Evolutionary conservation across 2,329 filamentous ascomycete genomes (phyloP).

Genomic region (Aspergillus felis): DNA sequence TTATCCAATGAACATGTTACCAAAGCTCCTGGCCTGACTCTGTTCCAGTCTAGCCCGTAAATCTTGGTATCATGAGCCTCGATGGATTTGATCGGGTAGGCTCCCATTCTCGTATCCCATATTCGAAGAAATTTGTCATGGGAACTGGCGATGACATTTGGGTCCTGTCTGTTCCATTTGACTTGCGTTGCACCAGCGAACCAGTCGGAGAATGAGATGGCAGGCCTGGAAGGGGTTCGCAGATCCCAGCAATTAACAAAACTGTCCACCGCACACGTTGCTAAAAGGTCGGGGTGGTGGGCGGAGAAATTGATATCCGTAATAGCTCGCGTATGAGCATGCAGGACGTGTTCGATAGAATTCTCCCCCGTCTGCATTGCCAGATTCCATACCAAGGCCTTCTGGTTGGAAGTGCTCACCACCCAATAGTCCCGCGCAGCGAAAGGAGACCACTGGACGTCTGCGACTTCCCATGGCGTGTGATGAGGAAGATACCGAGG

Average conservation of each 20-base stretch:
- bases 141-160: constrained; percentile 83
- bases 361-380: constrained; percentile 67
- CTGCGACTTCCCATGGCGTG: constrained; percentile 89
- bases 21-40: constrained; percentile 66
- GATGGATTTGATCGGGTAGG: constrained; percentile 75
- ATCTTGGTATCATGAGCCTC: constrained; percentile 89
- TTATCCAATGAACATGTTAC: constrained; percentile 88
- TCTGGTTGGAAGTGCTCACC: constrained; percentile 89
- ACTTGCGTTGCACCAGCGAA: constrained; percentile 91
- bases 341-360: constrained; percentile 82
- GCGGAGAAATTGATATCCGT: constrained; percentile 96
- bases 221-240: constrained; percentile 67
- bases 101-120: constrained; percentile 82
- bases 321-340: constrained; percentile 82
- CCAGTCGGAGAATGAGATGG: constrained; percentile 84
- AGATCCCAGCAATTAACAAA: constrained; percentile 93
- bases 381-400: constrained; percentile 90
- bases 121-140: constrained; percentile 85
- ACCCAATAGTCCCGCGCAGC: constrained; percentile 88
- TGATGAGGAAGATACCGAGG: constrained; percentile 82
- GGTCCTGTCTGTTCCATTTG: constrained; percentile 85
- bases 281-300: constrained; percentile 81
- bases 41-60: constrained; percentile 93
- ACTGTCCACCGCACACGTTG: constrained; percentile 88
- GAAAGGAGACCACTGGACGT: constrained; percentile 96